Evolutionary conservation across 2,329 filamentous ascomycete genomes (phyloP).

Genomic region (Aspergillus sp.): DNA sequence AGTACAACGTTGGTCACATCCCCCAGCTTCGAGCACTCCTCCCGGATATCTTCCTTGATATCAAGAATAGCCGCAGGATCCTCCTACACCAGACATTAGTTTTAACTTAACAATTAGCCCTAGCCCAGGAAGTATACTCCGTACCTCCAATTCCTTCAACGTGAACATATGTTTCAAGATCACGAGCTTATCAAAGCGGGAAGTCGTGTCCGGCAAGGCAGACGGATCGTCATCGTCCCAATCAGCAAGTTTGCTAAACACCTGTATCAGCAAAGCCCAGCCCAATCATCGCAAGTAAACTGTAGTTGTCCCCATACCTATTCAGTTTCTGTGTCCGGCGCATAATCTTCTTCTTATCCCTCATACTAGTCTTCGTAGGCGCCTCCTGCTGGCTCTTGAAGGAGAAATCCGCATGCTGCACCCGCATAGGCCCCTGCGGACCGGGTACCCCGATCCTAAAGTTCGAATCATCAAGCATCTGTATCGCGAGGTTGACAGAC

Average conservation of each 20-base stretch:
- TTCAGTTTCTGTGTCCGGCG: slow-evolving; percentile 88
- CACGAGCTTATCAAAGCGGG: slow-evolving; percentile 74
- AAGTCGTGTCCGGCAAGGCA: slow-evolving; percentile 57
- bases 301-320: slow-evolving; percentile 43
- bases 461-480: slow-evolving; percentile 59
- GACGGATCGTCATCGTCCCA: slow-evolving; percentile 89
- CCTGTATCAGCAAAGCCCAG: slow-evolving; percentile 18
- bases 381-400: slow-evolving; percentile 85
- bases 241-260: slow-evolving; percentile 76
- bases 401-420: slow-evolving; percentile 81
- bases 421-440: slow-evolving; percentile 67
- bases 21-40: slow-evolving; percentile 84
- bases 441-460: slow-evolving; percentile 66
- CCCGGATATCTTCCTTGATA: slow-evolving; percentile 90
- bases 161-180: slow-evolving; percentile 95
- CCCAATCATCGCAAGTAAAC: background rate
- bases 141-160: slow-evolving; percentile 70
- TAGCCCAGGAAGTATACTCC: background rate
- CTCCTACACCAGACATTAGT: slow-evolving; percentile 48
- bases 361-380: slow-evolving; percentile 54
- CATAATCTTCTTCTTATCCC: slow-evolving; percentile 86
- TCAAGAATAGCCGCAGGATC: slow-evolving; percentile 81
- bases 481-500: slow-evolving; percentile 70
- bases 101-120: too few species aligned
- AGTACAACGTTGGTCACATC: slow-evolving; percentile 87